phyloP scores from a whole-genome alignment of 2,329 filamentous ascomycete species.

The Trichoderma hamatum region DNA sequence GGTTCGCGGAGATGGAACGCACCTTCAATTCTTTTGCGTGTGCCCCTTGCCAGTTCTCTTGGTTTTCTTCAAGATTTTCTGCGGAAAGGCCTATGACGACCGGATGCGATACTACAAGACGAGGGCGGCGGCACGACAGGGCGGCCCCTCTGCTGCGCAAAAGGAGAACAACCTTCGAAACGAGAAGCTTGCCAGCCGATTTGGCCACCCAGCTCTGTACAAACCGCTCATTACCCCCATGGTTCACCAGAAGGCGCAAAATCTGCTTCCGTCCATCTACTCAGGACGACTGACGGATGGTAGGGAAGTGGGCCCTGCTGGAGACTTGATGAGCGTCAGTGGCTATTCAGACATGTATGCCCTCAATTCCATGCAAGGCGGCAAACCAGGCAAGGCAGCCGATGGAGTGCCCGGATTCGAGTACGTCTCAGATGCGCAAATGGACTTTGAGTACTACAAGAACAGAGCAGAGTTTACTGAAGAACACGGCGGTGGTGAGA shows the following conservation, averaged over 20 bases:
- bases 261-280: constrained; percentile 83
- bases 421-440: constrained; percentile 80
- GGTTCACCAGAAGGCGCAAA: constrained; percentile 89
- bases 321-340: constrained; percentile 61
- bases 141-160: constrained; percentile 47
- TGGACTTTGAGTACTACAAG: constrained; percentile 93
- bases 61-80: constrained; percentile 85
- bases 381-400: constrained; percentile 52
- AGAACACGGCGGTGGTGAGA: constrained; percentile 77
- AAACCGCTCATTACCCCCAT: constrained; percentile 89
- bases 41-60: constrained; percentile 78
- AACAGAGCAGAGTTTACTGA: constrained; percentile 85
- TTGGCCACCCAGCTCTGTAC: constrained; percentile 90
- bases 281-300: constrained; percentile 75
- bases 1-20: constrained; percentile 65
- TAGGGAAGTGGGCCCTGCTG: constrained; percentile 59
- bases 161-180: constrained; percentile 60
- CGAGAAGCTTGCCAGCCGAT: constrained; percentile 74
- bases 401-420: constrained; percentile 73
- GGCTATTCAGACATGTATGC: constrained; percentile 82
- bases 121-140: constrained; percentile 54
- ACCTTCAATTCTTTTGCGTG: constrained; percentile 65
- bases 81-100: constrained; percentile 72
- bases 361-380: constrained; percentile 74
- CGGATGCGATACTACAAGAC: constrained; percentile 81